Evolutionary conservation across 2,329 filamentous ascomycete species (phyloP).

Genomic region (Teratosphaeriaceae sp.): DNA sequence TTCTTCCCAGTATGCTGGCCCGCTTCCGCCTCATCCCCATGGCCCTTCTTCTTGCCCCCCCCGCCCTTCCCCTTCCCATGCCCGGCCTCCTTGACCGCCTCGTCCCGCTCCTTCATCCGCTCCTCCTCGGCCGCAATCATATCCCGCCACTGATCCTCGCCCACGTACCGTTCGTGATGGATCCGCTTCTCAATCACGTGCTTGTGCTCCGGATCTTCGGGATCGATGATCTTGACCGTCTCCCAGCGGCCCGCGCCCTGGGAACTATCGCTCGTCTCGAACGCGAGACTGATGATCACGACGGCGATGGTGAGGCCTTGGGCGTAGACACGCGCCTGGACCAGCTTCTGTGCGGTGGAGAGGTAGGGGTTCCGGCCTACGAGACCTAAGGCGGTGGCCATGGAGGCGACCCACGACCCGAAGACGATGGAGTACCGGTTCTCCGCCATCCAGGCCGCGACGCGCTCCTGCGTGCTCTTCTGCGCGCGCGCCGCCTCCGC

Average conservation of each 20-base stretch:
- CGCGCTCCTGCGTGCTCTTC: conserved; percentile 54
- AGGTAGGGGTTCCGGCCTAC: conserved; percentile 74
- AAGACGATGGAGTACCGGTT: conserved; percentile 87
- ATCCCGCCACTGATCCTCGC: conserved; percentile 91
- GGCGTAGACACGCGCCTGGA: conserved; percentile 91
- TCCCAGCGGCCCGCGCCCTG: conserved; percentile 74
- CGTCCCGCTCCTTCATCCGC: conserved; percentile 46
- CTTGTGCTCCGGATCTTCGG: conserved; percentile 76
- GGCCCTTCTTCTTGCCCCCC: conserved; percentile 13
- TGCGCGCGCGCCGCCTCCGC: conserved; percentile 47
- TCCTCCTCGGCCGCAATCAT: conserved; percentile 79
- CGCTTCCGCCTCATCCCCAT: conserved; percentile 5
- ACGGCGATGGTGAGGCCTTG: conserved; percentile 84
- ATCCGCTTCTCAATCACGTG: conserved; percentile 78
- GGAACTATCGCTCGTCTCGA: conserved; percentile 75
- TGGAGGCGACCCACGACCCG: conserved; percentile 71
- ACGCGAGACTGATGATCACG: conserved; percentile 70
- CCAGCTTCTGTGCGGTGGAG: conserved; percentile 73
- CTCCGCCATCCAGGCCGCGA: conserved; percentile 66
- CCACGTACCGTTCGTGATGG: conserved; percentile 79
- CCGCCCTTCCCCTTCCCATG: conserved; percentile 19
- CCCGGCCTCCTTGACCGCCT: conserved; percentile 26
- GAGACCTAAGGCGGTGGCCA: conserved; percentile 66
- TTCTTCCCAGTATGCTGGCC: not conserved
- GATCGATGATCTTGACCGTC: conserved; percentile 73